A percentile compares a stretch with the other conserved stretches of the same genome.
Evolutionary conservation across 2,329 filamentous ascomycete genomes (phyloP).

Genomic region (Immersiporthe knoxdaviesiana): DNA sequence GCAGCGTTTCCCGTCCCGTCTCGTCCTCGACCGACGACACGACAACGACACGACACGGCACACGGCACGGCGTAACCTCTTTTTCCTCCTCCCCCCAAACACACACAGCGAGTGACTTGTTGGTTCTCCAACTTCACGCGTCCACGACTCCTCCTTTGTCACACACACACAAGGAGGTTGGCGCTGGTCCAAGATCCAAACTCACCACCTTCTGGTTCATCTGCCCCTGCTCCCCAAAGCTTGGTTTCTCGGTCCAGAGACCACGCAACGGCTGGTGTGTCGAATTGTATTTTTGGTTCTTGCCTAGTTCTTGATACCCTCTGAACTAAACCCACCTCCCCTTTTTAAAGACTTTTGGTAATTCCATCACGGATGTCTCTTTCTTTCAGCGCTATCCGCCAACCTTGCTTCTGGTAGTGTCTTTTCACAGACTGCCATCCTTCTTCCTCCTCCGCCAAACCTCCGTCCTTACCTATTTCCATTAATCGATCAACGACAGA

Average conservation of each 20-base stretch:
- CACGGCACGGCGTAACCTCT: conserved; percentile 3
- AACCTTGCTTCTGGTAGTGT: conserved; percentile 31
- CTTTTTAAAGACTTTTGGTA: conserved; percentile 16
- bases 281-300: conserved; percentile 20
- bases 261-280: conserved; percentile 16
- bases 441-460: background rate
- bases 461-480: conserved; percentile 16
- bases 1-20: conserved; percentile 12
- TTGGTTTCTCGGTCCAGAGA: conserved; percentile 20
- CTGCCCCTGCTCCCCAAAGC: conserved; percentile 10
- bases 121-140: conserved; percentile 11
- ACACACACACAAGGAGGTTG: background rate
- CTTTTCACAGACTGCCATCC: conserved; percentile 25
- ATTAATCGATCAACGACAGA: conserved; percentile 20
- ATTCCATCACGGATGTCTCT: conserved; percentile 30
- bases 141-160: background rate
- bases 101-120: conserved; percentile 3
- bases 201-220: conserved; percentile 2
- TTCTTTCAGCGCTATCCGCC: conserved; percentile 26
- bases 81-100: background rate
- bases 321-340: background rate
- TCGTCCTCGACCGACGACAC: conserved; percentile 12
- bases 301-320: conserved; percentile 25
- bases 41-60: conserved; percentile 14
- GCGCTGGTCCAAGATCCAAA: background rate